Conservation (phyloP, 305 asterid genomes). For the Solanum hybrid region DNA sequence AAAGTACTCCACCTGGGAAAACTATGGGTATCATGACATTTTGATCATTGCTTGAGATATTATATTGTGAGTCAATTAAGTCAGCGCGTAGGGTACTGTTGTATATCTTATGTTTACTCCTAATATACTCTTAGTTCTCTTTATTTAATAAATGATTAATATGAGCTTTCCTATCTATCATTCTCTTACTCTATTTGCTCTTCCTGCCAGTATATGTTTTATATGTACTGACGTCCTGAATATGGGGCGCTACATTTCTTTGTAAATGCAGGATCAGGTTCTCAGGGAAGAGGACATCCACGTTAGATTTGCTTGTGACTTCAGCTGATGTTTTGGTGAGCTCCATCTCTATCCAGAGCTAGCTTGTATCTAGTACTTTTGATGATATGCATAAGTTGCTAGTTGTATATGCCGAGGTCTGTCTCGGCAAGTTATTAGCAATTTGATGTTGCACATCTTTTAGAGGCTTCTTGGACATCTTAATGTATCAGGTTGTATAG, state of each 20-base stretch:
- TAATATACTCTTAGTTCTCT: neutral
- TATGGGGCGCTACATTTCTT: neutral
- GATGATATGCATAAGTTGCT: too few species aligned
- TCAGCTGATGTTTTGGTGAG: neutral
- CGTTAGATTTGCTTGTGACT: neutral
- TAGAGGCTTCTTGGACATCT: neutral
- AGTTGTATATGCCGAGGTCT: neutral
- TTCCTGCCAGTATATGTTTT: neutral
- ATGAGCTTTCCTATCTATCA: neutral
- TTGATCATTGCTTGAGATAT: neutral
- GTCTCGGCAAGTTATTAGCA: neutral
- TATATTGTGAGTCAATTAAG: neutral
- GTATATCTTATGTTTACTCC: neutral
- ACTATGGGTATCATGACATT: too few species aligned
- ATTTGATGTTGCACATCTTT: neutral
- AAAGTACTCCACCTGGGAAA: too few species aligned
- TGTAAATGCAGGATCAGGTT: neutral
- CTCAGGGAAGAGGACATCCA: neutral
- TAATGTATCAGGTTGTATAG: too few species aligned
- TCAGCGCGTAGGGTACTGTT: rapidly evolving
- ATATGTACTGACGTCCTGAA: neutral
- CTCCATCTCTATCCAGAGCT: neutral
- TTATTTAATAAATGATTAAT: too few species aligned
- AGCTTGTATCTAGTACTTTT: neutral
- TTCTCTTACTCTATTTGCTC: too few species aligned